phyloP scores from a whole-genome alignment of 73 alveolate genomes.

The Tetrahymena borealis region DNA sequence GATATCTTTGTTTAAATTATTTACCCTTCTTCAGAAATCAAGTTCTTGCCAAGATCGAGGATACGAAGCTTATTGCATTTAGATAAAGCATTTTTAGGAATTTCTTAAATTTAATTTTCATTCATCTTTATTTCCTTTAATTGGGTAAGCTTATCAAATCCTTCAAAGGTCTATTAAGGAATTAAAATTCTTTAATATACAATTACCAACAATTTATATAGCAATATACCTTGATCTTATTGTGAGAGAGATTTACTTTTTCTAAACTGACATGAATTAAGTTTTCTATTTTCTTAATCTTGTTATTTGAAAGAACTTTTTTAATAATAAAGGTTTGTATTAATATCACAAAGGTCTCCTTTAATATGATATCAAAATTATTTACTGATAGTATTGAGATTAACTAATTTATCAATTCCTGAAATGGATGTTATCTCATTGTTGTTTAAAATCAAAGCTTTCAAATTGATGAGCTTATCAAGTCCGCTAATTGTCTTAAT shows the following conservation, averaged over 20 bases:
- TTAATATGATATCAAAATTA: background rate
- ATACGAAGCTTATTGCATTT: background rate
- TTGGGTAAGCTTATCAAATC: background rate
- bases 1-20: background rate
- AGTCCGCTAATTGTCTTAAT: background rate
- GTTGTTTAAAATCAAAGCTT: background rate
- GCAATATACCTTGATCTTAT: background rate
- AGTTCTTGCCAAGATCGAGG: background rate
- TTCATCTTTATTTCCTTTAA: background rate
- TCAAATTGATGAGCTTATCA: background rate
- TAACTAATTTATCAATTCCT: background rate
- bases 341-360: background rate
- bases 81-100: background rate
- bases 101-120: background rate
- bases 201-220: background rate
- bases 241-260: background rate
- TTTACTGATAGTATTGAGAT: background rate
- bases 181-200: background rate
- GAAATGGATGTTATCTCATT: background rate
- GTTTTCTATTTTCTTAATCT: background rate
- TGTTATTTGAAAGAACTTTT: background rate
- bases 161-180: background rate
- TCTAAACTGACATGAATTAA: background rate
- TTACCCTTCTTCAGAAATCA: background rate
- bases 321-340: background rate